Conservation (phyloP, 768 basidiomycete genomes). For the Trametes gibbosa region DNA sequence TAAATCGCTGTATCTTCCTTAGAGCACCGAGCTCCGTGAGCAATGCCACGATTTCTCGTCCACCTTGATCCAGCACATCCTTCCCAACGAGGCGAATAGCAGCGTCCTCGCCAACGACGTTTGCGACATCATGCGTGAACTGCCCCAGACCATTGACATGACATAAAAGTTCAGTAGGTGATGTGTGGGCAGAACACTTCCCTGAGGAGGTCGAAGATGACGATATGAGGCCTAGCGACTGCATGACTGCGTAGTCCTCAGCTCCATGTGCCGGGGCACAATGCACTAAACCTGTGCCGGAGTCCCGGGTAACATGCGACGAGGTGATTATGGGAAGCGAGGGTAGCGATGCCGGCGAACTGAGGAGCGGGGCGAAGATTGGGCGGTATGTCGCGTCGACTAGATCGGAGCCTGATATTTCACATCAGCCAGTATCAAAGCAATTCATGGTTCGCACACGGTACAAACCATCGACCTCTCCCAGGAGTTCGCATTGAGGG, state of each 20-base stretch:
- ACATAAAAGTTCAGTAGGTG: conserved; percentile 54
- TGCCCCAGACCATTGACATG: conserved; percentile 79
- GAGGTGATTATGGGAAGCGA: conserved; percentile 55
- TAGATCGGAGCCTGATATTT: conserved; percentile 45
- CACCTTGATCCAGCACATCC: conserved; percentile 72
- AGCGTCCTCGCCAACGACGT: conserved; percentile 52
- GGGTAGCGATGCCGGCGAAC: conserved; percentile 24
- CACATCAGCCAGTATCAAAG: neutral
- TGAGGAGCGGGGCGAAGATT: conserved; percentile 43
- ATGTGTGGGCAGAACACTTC: neutral
- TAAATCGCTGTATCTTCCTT: conserved; percentile 65
- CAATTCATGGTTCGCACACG: no score
- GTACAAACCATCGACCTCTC: conserved; percentile 39
- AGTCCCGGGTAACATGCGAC: conserved; percentile 74
- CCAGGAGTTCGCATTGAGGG: conserved; percentile 17
- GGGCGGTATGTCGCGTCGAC: conserved; percentile 57
- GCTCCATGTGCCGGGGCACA: conserved; percentile 92
- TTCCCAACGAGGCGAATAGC: conserved; percentile 56
- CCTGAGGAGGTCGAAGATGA: conserved; percentile 10
- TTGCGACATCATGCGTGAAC: conserved; percentile 58
- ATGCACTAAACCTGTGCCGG: conserved; percentile 96
- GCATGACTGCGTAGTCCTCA: conserved; percentile 86
- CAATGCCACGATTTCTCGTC: conserved; percentile 60
- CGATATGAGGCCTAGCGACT: conserved; percentile 47
- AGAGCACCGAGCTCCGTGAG: conserved; percentile 56